Evolutionary conservation across 139 green algal species (phyloP), one percentile per base, ranked within the genome.

Genomic region (Prasinococcaceae sp.): DNA sequence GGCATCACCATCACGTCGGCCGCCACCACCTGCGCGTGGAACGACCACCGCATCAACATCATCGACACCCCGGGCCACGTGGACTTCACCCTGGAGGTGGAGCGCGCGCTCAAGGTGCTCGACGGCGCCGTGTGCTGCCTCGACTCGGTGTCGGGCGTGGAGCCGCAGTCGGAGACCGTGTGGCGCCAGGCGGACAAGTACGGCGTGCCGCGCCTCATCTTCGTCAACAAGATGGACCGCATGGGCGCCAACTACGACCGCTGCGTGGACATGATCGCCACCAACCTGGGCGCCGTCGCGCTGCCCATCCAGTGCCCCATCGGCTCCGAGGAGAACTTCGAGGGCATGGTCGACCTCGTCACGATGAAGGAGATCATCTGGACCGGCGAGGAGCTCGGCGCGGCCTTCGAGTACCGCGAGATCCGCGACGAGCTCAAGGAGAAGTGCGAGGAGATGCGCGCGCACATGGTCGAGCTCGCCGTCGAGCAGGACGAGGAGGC

Each of bases 181-280:
- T 99, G 92, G 92, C 84, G 92, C 53, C 90, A 99, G 80, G 90
- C 89, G 43, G 85, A 96, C 78, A 94, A 94, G 75, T 99, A 98
- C 75, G 79, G 66, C 26, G 71, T 94, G 40, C 86, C 86, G 2
- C 81, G 92, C 50, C 86, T 99, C 69, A 94, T 84, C 74, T 99
- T 96, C 55, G 85, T 99, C 16, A 99, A 99, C 84, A 99, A 99
- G 81, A 99, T 99, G 92, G 92, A 99, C 77, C 76, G 92, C 37
- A 82, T 95, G 78, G 92, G 92, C 20, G 92, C 92, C 54, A 85
- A 99, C 81, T 99, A 95, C 72, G 90, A 79, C 74, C 60, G 74
- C 48, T 78, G 65, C 36, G 50, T 71, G 6, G 71, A 81, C 63
- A 92, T 89, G 82, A 79, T 92, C 33, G 43, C 77, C n/a, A 63